These are phyloP conservation scores for Decorospora gaudefroyi DNA, from an alignment of 2,329 filamentous ascomycete species.

Conservation along the genomic window DNA sequence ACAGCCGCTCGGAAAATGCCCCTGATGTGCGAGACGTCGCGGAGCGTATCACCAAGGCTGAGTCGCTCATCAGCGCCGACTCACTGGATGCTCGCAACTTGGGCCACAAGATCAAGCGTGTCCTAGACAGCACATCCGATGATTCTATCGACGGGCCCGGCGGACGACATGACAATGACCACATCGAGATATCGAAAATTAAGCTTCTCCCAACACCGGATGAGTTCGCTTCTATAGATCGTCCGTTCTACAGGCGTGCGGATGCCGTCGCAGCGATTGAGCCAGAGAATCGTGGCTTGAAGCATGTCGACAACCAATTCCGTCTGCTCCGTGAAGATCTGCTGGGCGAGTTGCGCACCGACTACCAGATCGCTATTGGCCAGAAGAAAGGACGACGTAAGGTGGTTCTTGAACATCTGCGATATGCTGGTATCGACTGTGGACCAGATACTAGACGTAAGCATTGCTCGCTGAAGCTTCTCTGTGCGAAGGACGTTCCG, in stretches of 20 bases:
- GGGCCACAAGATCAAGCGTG: conserved; percentile 58
- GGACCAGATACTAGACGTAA: conserved; percentile 39
- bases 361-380: conserved; percentile 58
- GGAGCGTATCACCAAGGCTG: conserved; percentile 24
- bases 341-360: conserved; percentile 66
- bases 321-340: conserved; percentile 73
- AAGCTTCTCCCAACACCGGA: conserved; percentile 68
- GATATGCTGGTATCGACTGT: conserved; percentile 48
- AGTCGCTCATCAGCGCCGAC: conserved; percentile 35
- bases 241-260: conserved; percentile 59
- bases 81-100: conserved; percentile 60
- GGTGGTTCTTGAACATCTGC: conserved; percentile 50
- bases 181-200: conserved; percentile 63
- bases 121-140: conserved; percentile 55
- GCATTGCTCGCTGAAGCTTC: conserved; percentile 49
- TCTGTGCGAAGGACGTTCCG: conserved; percentile 52
- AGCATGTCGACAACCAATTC: conserved; percentile 72
- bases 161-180: conserved; percentile 75
- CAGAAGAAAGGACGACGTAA: conserved; percentile 55
- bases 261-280: conserved; percentile 54
- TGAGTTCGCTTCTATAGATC: conserved; percentile 62
- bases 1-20: conserved; percentile 34
- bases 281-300: conserved; percentile 47
- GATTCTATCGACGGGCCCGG: conserved; percentile 56
- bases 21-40: conserved; percentile 36